Conservation (phyloP, 2,329 filamentous ascomycete genomes). For the Aspergillus pseudoviridinutans region DNA sequence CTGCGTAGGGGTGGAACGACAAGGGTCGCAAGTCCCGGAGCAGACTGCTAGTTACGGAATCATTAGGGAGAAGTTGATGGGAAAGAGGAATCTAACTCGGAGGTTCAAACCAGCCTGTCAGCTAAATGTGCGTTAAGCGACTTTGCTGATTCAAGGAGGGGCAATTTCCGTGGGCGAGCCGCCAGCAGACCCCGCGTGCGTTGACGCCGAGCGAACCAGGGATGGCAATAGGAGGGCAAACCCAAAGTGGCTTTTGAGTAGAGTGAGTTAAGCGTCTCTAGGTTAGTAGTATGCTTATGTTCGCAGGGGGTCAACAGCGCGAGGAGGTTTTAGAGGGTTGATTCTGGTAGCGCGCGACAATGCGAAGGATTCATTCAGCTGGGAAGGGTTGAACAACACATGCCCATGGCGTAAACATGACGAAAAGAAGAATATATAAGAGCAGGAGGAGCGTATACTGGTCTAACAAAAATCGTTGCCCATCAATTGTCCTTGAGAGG, state of each 20-base stretch:
- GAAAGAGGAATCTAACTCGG: conserved; percentile 6
- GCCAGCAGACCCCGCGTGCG: conserved; percentile 15
- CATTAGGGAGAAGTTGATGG: conserved; percentile 5
- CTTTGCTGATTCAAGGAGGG: conserved; percentile 2
- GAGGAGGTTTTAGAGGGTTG: neutral
- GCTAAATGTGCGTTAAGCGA: neutral
- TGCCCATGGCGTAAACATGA: neutral
- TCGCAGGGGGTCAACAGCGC: neutral
- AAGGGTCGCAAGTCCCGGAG: conserved; percentile 2
- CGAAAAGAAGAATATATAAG: neutral
- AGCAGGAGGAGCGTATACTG: neutral
- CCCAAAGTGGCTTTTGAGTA: neutral
- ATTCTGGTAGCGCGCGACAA: conserved; percentile 21
- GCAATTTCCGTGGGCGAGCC: conserved; percentile 11
- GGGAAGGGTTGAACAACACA: neutral
- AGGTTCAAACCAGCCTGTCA: conserved; percentile 2
- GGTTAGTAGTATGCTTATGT: neutral
- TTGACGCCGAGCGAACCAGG: conserved; percentile 16
- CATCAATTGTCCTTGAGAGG: neutral
- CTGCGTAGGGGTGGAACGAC: conserved; percentile 4
- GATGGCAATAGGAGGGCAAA: neutral
- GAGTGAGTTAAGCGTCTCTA: conserved; percentile 1
- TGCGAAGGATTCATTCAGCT: neutral
- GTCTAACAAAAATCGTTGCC: neutral
- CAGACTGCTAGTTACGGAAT: conserved; percentile 3